Percentiles rank a stretch among this genome's conserved stretches.
phyloP scores from a whole-genome alignment of 257 asterid species.

The Penstemon eatonii region DNA sequence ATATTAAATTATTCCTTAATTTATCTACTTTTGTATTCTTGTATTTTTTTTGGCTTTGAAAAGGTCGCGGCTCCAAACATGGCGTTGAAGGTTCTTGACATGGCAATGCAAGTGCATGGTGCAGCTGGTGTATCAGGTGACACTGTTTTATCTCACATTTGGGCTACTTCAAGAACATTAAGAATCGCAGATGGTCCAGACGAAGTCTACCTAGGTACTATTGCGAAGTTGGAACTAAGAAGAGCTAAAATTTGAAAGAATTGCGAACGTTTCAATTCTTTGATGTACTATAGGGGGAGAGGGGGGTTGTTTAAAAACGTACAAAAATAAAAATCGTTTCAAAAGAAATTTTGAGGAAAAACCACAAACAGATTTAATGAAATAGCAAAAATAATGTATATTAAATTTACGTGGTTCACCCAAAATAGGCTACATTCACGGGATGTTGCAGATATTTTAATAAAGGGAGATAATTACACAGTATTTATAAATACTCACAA shows the following conservation, averaged over 20 bases:
- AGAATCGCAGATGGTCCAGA: slow-evolving; percentile 98
- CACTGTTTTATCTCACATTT: slow-evolving; percentile 78
- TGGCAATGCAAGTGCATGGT: slow-evolving; percentile 96
- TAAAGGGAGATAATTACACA: no score
- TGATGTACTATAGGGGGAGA: no score
- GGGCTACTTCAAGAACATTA: slow-evolving; percentile 86
- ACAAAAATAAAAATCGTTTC: no score
- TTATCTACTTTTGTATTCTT: background rate
- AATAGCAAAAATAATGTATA: no score
- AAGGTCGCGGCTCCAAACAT: slow-evolving; percentile 91
- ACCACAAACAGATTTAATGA: no score
- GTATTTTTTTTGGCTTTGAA: background rate
- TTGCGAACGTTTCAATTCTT: background rate
- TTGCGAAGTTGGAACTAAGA: slow-evolving; percentile 75
- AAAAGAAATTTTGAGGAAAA: no score
- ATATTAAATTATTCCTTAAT: background rate
- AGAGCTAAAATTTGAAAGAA: slow-evolving; percentile 66
- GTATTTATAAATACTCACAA: no score
- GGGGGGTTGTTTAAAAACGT: no score
- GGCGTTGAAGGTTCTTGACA: slow-evolving; percentile 89
- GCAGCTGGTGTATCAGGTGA: slow-evolving; percentile 94
- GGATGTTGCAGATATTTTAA: no score
- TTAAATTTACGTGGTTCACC: no score
- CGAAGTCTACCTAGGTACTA: slow-evolving; percentile 90
- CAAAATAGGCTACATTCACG: no score